A percentile compares a stretch with the other conserved stretches of the same genome.
Conservation (phyloP, 345 rosid genomes). For the Noccaea caerulescens region DNA sequence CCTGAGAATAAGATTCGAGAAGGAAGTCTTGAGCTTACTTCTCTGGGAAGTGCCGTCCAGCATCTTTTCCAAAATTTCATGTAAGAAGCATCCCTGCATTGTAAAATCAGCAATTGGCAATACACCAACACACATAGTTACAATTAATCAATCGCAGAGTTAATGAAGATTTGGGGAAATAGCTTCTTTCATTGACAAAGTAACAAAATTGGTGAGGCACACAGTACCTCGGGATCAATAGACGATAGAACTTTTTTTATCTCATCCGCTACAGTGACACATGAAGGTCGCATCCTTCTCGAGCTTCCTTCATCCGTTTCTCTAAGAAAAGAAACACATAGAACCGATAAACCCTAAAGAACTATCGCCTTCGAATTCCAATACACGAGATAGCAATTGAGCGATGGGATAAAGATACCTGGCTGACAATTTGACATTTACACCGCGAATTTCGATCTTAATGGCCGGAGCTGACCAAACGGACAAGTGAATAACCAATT, state of each 20-base stretch:
- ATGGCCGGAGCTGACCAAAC: constrained; percentile 73
- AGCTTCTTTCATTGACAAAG: background rate
- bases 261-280: constrained; percentile 44
- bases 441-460: constrained; percentile 62
- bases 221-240: constrained; percentile 78
- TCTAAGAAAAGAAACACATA: constrained; percentile 35
- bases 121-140: constrained; percentile 24
- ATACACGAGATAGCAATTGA: constrained; percentile 19
- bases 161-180: background rate
- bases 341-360: constrained; percentile 14
- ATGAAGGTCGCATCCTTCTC: constrained; percentile 41
- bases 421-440: constrained; percentile 51
- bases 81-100: constrained; percentile 72
- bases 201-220: background rate
- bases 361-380: background rate
- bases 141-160: constrained; percentile 5
- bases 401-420: constrained; percentile 47
- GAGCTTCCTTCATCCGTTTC: constrained; percentile 51
- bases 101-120: constrained; percentile 5
- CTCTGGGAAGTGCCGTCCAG: constrained; percentile 46
- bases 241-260: constrained; percentile 55
- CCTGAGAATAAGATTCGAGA: constrained; percentile 64
- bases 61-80: constrained; percentile 63
- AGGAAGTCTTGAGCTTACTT: constrained; percentile 52
- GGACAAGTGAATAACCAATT: constrained; percentile 60